Conservation (phyloP, 129 eudicot species). For the Helianthus tuberosus region DNA sequence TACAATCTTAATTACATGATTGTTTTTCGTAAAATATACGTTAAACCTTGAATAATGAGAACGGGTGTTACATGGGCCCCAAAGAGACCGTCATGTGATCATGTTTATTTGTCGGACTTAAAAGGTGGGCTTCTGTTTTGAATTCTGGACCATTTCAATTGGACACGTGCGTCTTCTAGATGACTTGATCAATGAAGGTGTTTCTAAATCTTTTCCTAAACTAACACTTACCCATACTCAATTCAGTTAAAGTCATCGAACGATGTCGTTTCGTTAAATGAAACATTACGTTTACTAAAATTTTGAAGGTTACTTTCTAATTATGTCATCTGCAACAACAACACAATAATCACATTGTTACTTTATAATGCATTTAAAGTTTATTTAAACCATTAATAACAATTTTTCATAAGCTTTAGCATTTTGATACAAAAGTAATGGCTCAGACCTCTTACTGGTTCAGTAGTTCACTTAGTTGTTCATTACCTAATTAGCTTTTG, state of each 20-base stretch:
- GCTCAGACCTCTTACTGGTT: too few species aligned
- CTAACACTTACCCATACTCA: too few species aligned
- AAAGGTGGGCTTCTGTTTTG: background rate
- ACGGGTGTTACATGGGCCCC: too few species aligned
- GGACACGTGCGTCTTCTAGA: slow-evolving; percentile 37
- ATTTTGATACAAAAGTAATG: background rate
- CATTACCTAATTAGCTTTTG: too few species aligned
- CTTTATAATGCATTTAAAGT: background rate
- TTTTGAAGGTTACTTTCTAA: background rate
- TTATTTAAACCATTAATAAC: background rate
- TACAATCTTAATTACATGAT: too few species aligned
- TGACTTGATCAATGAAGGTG: background rate
- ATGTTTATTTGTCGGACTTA: slow-evolving; percentile 47
- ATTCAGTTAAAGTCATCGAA: too few species aligned
- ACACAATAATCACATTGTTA: slow-evolving; percentile 3
- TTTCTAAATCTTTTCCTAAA: background rate
- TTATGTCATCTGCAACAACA: background rate
- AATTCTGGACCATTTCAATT: slow-evolving; percentile 13
- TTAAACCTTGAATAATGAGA: too few species aligned
- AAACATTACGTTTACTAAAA: too few species aligned
- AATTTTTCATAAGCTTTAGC: background rate
- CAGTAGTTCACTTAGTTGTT: too few species aligned
- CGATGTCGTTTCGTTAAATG: background rate
- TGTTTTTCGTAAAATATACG: too few species aligned
- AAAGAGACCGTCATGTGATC: slow-evolving; percentile 38